These are phyloP conservation scores for Naganishia kalamii DNA, from an alignment of 768 basidiomycete genomes.

Conservation along the genomic window DNA sequence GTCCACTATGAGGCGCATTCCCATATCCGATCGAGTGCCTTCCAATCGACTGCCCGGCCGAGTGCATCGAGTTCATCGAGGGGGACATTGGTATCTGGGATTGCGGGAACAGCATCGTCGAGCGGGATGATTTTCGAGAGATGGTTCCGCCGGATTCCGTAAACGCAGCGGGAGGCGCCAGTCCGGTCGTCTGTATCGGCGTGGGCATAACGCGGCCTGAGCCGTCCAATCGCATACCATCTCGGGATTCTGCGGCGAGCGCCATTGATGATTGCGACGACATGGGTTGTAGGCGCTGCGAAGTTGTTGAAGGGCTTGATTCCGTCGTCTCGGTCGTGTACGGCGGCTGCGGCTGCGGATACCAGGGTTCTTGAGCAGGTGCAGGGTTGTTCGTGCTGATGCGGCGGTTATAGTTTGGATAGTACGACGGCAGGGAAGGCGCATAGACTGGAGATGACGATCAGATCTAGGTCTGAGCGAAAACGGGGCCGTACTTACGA, in stretches of 20 bases:
- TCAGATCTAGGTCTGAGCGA: not conserved
- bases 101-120: conserved; percentile 6
- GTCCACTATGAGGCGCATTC: conserved; percentile 8
- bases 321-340: not conserved
- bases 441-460: not conserved
- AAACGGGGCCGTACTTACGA: not conserved
- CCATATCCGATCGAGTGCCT: not conserved
- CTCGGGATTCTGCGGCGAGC: not conserved
- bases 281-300: not conserved
- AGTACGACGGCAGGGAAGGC: conserved; percentile 7
- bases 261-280: conserved; percentile 4
- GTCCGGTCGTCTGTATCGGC: conserved; percentile 13
- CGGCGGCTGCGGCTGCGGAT: not conserved
- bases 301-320: not conserved
- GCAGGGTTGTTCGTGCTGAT: not conserved
- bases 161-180: conserved; percentile 1
- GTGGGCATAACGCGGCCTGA: not conserved
- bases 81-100: conserved; percentile 7
- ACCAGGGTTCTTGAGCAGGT: not conserved
- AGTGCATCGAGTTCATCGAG: conserved; percentile 17
- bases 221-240: not conserved
- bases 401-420: conserved; percentile 4
- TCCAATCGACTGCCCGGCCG: too few relatives aligned
- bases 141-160: not conserved
- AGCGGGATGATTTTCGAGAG: not conserved